Conservation (phyloP, 352 stramenopile species). For the Aphanomyces euteiches region DNA sequence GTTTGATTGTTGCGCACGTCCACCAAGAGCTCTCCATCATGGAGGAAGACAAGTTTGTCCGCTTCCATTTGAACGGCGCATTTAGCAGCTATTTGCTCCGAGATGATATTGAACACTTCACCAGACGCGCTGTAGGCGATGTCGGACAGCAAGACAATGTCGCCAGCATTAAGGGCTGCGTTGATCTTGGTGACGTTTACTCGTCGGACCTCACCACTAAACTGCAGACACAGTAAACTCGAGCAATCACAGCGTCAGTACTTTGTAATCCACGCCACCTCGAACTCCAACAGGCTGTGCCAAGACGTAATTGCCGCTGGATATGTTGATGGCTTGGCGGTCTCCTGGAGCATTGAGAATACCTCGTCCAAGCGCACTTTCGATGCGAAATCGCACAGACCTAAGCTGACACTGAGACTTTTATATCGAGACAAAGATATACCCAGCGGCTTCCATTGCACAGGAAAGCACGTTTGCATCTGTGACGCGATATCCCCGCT, state of each 20-base stretch:
- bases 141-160: slow-evolving; percentile 96
- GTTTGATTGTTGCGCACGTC: slow-evolving; percentile 76
- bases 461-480: slow-evolving; percentile 87
- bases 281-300: slow-evolving; percentile 86
- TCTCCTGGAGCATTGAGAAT: slow-evolving; percentile 80
- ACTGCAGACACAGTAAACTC: slow-evolving; percentile 32
- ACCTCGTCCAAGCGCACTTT: slow-evolving; percentile 75
- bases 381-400: slow-evolving; percentile 85
- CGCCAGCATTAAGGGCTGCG: slow-evolving; percentile 87
- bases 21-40: slow-evolving; percentile 83
- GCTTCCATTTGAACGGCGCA: slow-evolving; percentile 75
- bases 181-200: slow-evolving; percentile 92
- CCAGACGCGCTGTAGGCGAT: slow-evolving; percentile 94
- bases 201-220: slow-evolving; percentile 91
- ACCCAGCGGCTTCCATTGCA: slow-evolving; percentile 92
- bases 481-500: slow-evolving; percentile 87
- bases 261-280: slow-evolving; percentile 82
- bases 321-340: slow-evolving; percentile 84
- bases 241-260: not conserved
- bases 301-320: slow-evolving; percentile 96
- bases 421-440: not conserved
- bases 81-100: slow-evolving; percentile 86
- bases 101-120: slow-evolving; percentile 90
- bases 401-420: not conserved
- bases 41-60: slow-evolving; percentile 87